Conservation (phyloP, 1,139 yeast species). For the Protomyces macrosporus region DNA sequence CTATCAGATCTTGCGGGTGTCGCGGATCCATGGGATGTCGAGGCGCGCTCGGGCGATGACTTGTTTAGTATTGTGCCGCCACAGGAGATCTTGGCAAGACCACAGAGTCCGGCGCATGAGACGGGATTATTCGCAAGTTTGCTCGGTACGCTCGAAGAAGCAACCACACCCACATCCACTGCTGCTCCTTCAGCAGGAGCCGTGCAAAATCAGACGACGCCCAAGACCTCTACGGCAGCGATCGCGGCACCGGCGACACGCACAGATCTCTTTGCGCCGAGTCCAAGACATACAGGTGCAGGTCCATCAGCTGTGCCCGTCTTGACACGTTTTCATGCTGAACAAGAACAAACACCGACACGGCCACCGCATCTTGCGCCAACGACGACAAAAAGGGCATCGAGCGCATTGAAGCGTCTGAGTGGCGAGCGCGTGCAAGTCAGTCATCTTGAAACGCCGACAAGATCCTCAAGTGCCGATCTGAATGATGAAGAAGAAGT, state of each 20-base stretch:
- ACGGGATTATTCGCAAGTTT: slow-evolving; percentile 12
- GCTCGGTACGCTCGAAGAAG: slow-evolving; percentile 1
- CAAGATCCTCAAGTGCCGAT: neutral
- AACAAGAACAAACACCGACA: neutral
- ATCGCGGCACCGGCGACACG: neutral
- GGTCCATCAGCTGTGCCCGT: neutral
- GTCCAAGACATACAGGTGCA: neutral
- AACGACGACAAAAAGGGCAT: neutral
- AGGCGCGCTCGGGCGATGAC: slow-evolving; percentile 13
- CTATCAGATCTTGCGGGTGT: slow-evolving; percentile 36
- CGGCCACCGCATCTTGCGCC: neutral
- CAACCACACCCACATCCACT: neutral
- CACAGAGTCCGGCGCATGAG: slow-evolving; percentile 20
- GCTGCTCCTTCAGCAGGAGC: no score
- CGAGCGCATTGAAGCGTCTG: neutral
- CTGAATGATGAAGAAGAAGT: no score
- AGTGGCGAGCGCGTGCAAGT: neutral
- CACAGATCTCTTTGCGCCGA: neutral
- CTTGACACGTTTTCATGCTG: neutral
- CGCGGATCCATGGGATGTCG: slow-evolving; percentile 19
- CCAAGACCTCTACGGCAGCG: neutral
- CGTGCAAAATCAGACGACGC: no score
- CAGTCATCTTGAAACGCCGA: neutral
- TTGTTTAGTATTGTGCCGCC: slow-evolving; percentile 23
- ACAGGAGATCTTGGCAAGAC: slow-evolving; percentile 20